These are phyloP conservation scores for Blastocystis sp. DNA, from an alignment of 352 stramenopile genomes.

Conservation along the genomic window DNA sequence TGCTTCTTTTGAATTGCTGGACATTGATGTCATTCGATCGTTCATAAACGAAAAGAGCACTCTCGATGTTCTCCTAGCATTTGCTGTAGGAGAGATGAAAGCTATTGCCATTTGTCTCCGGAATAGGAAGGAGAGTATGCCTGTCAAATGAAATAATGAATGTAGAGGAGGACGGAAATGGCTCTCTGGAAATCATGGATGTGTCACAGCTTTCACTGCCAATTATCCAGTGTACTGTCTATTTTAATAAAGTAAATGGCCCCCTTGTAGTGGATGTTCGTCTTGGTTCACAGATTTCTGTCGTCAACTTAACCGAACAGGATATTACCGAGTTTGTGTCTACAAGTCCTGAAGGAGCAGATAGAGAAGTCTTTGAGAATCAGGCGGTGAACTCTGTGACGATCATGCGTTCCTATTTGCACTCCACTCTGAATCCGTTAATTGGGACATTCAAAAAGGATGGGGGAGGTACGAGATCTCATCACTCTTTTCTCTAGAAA, in stretches of 20 bases:
- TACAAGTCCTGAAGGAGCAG: neutral
- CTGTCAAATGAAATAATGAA: neutral
- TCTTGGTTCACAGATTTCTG: conserved; percentile 1
- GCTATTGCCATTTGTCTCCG: neutral
- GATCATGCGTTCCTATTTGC: conserved; percentile 47
- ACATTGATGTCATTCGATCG: neutral
- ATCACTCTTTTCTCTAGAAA: neutral
- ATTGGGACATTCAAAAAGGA: neutral
- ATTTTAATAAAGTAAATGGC: neutral
- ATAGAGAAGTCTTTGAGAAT: neutral
- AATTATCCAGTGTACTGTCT: conserved; percentile 16
- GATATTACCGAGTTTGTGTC: conserved; percentile 10
- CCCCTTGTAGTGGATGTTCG: neutral
- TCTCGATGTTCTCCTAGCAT: neutral
- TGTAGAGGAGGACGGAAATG: neutral
- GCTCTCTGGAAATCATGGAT: neutral
- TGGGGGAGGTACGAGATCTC: neutral
- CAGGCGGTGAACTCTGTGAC: conserved; percentile 11
- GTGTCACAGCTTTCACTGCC: conserved; percentile 2
- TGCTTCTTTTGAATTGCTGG: conserved; percentile 39
- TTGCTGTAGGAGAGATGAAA: conserved; percentile 3
- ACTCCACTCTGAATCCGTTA: conserved; percentile 31
- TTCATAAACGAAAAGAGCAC: neutral
- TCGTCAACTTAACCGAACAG: neutral
- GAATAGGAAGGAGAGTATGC: neutral